Evolutionary conservation across 192 early-diverging fungal genomes (phyloP).

Genomic region (Linderina pennispora): DNA sequence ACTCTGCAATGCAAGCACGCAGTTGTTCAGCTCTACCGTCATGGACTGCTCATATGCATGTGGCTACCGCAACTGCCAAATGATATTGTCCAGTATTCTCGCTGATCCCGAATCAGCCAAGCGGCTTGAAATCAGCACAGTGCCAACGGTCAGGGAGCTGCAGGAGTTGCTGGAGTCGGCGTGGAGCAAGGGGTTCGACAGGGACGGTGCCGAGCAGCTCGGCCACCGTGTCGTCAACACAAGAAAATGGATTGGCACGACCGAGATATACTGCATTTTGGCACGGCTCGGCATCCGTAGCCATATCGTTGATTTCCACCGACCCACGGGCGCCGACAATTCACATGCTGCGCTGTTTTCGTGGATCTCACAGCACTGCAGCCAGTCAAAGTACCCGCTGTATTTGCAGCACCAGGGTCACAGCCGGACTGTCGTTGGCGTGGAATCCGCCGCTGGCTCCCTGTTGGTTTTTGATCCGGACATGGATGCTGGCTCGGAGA

Average conservation of each 20-base stretch:
- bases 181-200: constrained; percentile 58
- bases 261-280: constrained; percentile 59
- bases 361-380: constrained; percentile 56
- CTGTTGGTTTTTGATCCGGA: constrained; percentile 63
- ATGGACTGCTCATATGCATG: constrained; percentile 62
- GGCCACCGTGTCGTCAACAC: constrained; percentile 49
- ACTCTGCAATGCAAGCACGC: constrained; percentile 17
- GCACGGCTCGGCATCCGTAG: constrained; percentile 48
- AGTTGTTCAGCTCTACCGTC: constrained; percentile 11
- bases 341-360: constrained; percentile 51
- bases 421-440: constrained; percentile 58
- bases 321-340: constrained; percentile 48
- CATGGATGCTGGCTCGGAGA: background rate
- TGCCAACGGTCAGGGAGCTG: constrained; percentile 38
- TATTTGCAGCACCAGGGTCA: constrained; percentile 73
- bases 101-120: constrained; percentile 47
- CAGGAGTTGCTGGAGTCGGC: constrained; percentile 52
- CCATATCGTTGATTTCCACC: constrained; percentile 61
- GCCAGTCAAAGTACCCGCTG: constrained; percentile 33
- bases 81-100: too few relatives aligned
- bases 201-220: constrained; percentile 50
- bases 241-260: constrained; percentile 67
- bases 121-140: background rate
- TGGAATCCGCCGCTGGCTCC: constrained; percentile 46
- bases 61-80: constrained; percentile 67